These are phyloP conservation scores for Fistulina hepatica DNA, from an alignment of 1,284 basidiomycete genomes.

Conservation along the genomic window DNA sequence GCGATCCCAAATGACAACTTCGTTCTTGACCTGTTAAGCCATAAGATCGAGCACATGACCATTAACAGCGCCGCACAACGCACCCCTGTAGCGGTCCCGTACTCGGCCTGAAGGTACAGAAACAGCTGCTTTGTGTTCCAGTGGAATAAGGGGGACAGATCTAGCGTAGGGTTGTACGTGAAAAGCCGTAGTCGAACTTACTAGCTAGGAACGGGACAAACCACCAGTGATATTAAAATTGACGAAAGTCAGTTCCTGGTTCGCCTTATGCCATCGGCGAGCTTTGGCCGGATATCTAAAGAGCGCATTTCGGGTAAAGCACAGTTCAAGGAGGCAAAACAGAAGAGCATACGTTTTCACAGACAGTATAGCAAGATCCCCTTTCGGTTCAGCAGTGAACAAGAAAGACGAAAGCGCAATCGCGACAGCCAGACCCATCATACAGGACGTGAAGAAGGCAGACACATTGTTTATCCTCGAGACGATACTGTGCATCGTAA, in stretches of 20 bases:
- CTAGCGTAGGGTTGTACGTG: too few species aligned
- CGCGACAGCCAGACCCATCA: conserved; percentile 64
- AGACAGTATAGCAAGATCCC: background rate
- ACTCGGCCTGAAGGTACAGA: conserved; percentile 74
- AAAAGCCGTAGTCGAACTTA: background rate
- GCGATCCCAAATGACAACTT: conserved; percentile 86
- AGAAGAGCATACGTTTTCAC: background rate
- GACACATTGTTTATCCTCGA: conserved; percentile 65
- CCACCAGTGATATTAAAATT: conserved; percentile 2
- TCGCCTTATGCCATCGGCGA: background rate
- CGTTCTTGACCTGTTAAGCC: conserved; percentile 55
- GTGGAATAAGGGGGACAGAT: conserved; percentile 73
- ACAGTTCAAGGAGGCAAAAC: background rate
- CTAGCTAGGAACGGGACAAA: conserved; percentile 4
- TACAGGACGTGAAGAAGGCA: conserved; percentile 66
- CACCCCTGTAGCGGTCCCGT: conserved; percentile 61
- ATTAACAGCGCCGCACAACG: too few species aligned
- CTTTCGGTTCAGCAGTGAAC: conserved; percentile 23
- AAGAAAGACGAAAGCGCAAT: conserved; percentile 63
- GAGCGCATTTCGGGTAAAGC: background rate
- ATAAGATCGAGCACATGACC: too few species aligned
- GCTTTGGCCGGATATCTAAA: background rate
- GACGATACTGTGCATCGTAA: conserved; percentile 58
- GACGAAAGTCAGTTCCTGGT: conserved; percentile 1
- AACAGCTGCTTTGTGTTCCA: conserved; percentile 96